Conservation (phyloP, 805 yeast genomes). For the Ogataea ramenticola region DNA sequence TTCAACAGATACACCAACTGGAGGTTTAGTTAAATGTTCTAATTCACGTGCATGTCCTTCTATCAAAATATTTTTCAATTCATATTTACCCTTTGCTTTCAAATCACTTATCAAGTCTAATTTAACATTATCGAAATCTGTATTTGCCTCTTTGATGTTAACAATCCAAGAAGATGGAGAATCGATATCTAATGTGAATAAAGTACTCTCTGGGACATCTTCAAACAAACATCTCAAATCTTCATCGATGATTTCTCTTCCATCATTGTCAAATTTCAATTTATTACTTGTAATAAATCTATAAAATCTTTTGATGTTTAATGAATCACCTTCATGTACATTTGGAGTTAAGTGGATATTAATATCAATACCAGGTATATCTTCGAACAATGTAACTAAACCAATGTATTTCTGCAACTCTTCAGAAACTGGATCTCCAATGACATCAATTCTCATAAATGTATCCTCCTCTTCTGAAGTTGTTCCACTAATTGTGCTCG, state of each 20-base stretch:
- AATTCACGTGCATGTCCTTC: constrained; percentile 64
- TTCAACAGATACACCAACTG: constrained; percentile 47
- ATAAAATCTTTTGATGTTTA: constrained; percentile 55
- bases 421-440: constrained; percentile 70
- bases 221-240: constrained; percentile 28
- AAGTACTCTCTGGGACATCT: constrained; percentile 42
- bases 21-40: constrained; percentile 23
- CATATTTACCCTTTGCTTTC: constrained; percentile 37
- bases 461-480: neutral
- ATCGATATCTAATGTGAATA: constrained; percentile 51
- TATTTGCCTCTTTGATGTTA: constrained; percentile 38
- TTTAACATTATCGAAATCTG: constrained; percentile 61
- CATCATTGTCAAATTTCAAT: constrained; percentile 21
- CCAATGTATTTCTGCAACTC: constrained; percentile 56
- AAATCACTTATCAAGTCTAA: constrained; percentile 30
- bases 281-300: constrained; percentile 32
- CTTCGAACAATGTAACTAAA: constrained; percentile 27
- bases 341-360: neutral
- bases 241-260: neutral
- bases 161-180: constrained; percentile 66
- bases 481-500: too few relatives aligned
- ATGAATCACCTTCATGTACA: constrained; percentile 21
- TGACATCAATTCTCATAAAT: constrained; percentile 33
- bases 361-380: constrained; percentile 36
- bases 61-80: constrained; percentile 47